A percentile compares a stretch with the other conserved stretches of the same genome.
Evolutionary conservation across 768 basidiomycete species (phyloP).

Genomic region (Mycena albidolilacea): DNA sequence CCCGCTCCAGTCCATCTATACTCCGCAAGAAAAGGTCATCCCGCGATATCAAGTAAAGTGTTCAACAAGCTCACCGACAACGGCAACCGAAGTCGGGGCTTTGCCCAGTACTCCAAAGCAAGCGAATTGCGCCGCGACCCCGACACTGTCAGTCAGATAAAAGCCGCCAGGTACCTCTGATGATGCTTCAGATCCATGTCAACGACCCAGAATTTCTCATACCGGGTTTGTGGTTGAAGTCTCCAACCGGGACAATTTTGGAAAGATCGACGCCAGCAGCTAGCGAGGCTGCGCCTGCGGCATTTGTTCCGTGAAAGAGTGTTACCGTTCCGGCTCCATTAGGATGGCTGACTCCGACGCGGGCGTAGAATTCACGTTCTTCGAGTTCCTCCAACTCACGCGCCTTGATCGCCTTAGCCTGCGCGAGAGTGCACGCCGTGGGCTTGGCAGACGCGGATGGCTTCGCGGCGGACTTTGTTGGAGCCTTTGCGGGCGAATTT

Average conservation of each 20-base stretch:
- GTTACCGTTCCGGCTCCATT: neutral
- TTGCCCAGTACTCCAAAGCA: slow-evolving; percentile 19
- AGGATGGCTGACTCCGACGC: slow-evolving; percentile 2
- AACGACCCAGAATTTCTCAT: too few species aligned
- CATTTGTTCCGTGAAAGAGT: slow-evolving; percentile 19
- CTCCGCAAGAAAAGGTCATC: too few species aligned
- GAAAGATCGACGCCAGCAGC: neutral
- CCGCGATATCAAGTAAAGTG: too few species aligned
- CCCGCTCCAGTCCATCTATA: too few species aligned
- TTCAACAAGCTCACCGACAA: slow-evolving; percentile 3
- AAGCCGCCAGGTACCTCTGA: slow-evolving; percentile 22
- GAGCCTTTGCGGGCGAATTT: neutral
- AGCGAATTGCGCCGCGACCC: slow-evolving; percentile 25
- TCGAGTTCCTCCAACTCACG: slow-evolving; percentile 2
- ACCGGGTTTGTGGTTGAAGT: too few species aligned
- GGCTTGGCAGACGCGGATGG: slow-evolving; percentile 6
- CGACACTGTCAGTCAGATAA: slow-evolving; percentile 21
- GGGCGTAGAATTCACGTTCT: slow-evolving; percentile 3
- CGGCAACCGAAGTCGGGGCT: neutral
- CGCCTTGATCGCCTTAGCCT: neutral
- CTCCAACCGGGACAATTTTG: too few species aligned
- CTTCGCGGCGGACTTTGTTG: slow-evolving; percentile 11
- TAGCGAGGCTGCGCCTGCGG: slow-evolving; percentile 2
- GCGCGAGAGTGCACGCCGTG: neutral
- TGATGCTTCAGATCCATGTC: too few species aligned